Conservation (phyloP, 768 basidiomycete species). For the Mrakia frigida region DNA sequence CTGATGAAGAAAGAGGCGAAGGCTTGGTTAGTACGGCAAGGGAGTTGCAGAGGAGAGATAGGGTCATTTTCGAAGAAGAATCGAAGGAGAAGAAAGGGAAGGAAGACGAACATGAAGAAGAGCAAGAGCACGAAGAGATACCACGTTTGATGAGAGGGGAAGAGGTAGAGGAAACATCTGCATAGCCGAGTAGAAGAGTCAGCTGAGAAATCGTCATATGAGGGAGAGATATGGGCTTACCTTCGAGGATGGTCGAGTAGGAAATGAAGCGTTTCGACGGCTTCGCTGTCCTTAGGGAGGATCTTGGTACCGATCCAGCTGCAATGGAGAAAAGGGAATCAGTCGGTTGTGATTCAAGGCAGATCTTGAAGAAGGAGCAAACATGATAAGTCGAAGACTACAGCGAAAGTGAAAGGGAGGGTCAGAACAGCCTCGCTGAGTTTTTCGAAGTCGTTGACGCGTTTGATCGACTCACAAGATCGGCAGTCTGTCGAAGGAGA, state of each 20-base stretch:
- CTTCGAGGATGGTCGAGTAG: not conserved
- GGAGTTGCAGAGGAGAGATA: no score
- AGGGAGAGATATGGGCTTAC: not conserved
- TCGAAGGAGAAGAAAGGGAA: no score
- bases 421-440: not conserved
- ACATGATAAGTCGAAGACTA: not conserved
- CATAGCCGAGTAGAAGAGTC: not conserved
- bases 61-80: no score
- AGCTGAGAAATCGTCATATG: not conserved
- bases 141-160: conserved; percentile 1
- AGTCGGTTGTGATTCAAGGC: not conserved
- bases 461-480: not conserved
- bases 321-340: not conserved
- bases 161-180: conserved; percentile 8
- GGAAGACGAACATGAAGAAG: not conserved
- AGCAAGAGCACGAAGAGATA: not conserved
- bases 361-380: not conserved
- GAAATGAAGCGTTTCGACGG: conserved; percentile 3
- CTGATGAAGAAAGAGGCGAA: no score
- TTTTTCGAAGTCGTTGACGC: not conserved
- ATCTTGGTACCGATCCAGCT: not conserved
- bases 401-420: not conserved
- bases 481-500: not conserved
- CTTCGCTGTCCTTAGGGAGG: not conserved
- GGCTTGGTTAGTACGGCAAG: no score